These are phyloP conservation scores for Leccinum griseonigrum DNA, from an alignment of 1,284 basidiomycete species.

Conservation along the genomic window DNA sequence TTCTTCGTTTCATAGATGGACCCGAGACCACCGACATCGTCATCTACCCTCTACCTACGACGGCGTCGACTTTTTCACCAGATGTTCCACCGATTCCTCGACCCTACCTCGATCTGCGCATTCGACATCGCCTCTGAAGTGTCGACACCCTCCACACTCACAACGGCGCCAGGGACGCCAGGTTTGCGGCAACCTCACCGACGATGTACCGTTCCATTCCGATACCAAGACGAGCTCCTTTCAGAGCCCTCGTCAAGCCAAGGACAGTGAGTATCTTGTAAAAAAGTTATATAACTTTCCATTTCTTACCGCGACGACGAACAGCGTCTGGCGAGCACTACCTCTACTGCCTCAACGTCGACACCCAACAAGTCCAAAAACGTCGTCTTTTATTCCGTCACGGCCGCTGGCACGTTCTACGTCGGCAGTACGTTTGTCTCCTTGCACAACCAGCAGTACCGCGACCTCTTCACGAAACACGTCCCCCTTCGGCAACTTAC, in stretches of 20 bases:
- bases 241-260: slow-evolving; percentile 37
- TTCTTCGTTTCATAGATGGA: slow-evolving; percentile 38
- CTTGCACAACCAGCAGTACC: slow-evolving; percentile 71
- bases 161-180: no score
- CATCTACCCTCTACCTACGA: no score
- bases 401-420: slow-evolving; percentile 75
- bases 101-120: no score
- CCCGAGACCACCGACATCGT: no score
- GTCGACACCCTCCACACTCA: no score
- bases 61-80: no score
- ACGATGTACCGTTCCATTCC: slow-evolving; percentile 60
- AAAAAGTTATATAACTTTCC: neutral
- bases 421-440: slow-evolving; percentile 73
- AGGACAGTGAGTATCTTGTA: slow-evolving; percentile 44
- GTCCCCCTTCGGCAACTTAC: slow-evolving; percentile 72
- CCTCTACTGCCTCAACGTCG: slow-evolving; percentile 32
- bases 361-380: slow-evolving; percentile 43
- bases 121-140: no score
- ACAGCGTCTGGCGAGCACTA: slow-evolving; percentile 53
- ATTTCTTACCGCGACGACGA: neutral
- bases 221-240: slow-evolving; percentile 49
- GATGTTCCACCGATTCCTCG: no score
- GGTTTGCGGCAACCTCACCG: neutral
- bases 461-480: slow-evolving; percentile 55
- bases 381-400: slow-evolving; percentile 57